These are phyloP conservation scores for Biancaea sappan DNA, from an alignment of 306 rosid species.

Conservation along the genomic window DNA sequence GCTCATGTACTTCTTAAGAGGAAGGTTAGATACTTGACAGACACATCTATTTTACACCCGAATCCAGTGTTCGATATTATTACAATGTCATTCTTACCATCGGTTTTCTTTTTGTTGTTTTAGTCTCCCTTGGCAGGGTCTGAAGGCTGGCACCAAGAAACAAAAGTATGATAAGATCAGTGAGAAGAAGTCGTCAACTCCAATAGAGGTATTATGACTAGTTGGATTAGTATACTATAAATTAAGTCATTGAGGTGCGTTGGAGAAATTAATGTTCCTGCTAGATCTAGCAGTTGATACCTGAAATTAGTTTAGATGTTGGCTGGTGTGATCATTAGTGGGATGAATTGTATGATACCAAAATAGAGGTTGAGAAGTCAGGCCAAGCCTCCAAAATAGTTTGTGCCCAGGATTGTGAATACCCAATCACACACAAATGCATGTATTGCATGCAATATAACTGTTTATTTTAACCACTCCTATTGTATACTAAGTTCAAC, in stretches of 20 bases:
- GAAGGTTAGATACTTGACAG: constrained; percentile 68
- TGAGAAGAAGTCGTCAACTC: constrained; percentile 90
- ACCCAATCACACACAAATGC: not conserved
- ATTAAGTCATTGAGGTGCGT: not conserved
- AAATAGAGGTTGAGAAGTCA: constrained; percentile 12
- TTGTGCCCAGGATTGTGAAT: constrained; percentile 2
- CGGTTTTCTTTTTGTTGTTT: constrained; percentile 32
- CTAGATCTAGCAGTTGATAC: constrained; percentile 13
- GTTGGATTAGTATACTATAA: constrained; percentile 7
- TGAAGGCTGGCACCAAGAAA: constrained; percentile 96
- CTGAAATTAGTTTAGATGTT: constrained; percentile 23
- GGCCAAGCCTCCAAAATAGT: not conserved
- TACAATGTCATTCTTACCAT: constrained; percentile 29
- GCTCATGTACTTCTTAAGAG: constrained; percentile 95
- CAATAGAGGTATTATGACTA: constrained; percentile 75
- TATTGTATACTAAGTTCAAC: not conserved
- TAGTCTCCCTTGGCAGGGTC: constrained; percentile 99
- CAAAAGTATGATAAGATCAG: constrained; percentile 96
- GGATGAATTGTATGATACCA: not conserved
- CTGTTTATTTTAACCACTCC: not conserved
- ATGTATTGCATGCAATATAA: not conserved
- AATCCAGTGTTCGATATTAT: constrained; percentile 23
- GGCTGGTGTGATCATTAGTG: constrained; percentile 7
- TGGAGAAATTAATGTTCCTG: constrained; percentile 1
- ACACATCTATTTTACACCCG: constrained; percentile 26